Conservation (phyloP, 2,329 filamentous ascomycete species). For the Didymella arachidicola region DNA sequence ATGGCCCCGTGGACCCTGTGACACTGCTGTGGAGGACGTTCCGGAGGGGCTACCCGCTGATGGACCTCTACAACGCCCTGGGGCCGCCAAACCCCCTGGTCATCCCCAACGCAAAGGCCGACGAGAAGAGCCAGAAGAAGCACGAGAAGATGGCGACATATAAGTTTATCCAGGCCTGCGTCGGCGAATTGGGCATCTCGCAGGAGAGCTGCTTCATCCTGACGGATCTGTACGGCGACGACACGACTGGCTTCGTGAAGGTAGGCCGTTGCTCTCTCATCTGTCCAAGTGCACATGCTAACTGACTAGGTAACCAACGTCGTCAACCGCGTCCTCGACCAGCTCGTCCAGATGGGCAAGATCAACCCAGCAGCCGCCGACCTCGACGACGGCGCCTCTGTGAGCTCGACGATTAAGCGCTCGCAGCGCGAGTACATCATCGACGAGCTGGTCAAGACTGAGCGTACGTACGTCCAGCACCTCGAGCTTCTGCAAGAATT, state of each 20-base stretch:
- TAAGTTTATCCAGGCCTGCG: conserved; percentile 89
- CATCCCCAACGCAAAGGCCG: conserved; percentile 69
- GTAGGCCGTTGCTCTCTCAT: conserved; percentile 53
- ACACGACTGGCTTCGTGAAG: conserved; percentile 97
- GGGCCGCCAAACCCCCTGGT: conserved; percentile 73
- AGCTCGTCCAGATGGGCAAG: conserved; percentile 79
- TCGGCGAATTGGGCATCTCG: conserved; percentile 80
- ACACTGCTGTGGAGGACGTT: conserved; percentile 90
- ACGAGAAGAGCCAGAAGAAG: conserved; percentile 68
- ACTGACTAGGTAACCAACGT: conserved; percentile 77
- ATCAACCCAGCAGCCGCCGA: conserved; percentile 56
- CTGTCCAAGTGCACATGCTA: background rate
- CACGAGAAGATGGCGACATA: conserved; percentile 87
- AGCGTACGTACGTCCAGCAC: conserved; percentile 97
- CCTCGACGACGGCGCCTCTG: conserved; percentile 60
- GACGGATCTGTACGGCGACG: conserved; percentile 87
- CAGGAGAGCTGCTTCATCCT: conserved; percentile 89
- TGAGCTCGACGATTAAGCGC: conserved; percentile 61
- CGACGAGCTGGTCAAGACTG: conserved; percentile 89
- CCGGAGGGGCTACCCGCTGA: conserved; percentile 80
- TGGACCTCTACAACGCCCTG: conserved; percentile 88
- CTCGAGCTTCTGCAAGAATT: conserved; percentile 91
- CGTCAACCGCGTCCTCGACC: conserved; percentile 89
- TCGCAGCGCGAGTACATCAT: conserved; percentile 87
- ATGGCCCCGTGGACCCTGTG: conserved; percentile 68